A percentile compares a stretch with the other conserved stretches of the same genome.
Evolutionary conservation across 192 early-diverging fungal genomes (phyloP).

Genomic region (Rhizophagus clarus): DNA sequence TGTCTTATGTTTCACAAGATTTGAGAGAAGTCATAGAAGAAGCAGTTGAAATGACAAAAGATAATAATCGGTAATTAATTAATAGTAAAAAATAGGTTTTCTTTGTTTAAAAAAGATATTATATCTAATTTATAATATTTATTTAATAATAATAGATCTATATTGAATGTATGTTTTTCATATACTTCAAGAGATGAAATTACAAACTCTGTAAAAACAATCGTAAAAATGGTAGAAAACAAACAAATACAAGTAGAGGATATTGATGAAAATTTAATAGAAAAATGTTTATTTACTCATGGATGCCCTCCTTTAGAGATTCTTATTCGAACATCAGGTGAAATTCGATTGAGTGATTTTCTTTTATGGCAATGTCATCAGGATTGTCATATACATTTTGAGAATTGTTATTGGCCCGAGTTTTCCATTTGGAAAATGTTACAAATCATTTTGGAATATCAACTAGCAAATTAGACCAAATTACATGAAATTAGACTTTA

Average conservation of each 20-base stretch:
- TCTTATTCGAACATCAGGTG: slow-evolving; percentile 92
- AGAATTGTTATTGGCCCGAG: slow-evolving; percentile 92
- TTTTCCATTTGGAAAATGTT: slow-evolving; percentile 89
- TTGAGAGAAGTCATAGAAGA: slow-evolving; percentile 61
- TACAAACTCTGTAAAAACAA: slow-evolving; percentile 59
- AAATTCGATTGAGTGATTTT: slow-evolving; percentile 93
- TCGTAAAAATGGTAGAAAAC: slow-evolving; percentile 61
- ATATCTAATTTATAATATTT: neutral
- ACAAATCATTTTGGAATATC: slow-evolving; percentile 80
- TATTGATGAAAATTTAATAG: slow-evolving; percentile 61
- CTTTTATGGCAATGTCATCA: slow-evolving; percentile 83
- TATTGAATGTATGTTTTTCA: slow-evolving; percentile 89
- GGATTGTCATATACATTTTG: slow-evolving; percentile 82
- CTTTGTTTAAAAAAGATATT: no score
- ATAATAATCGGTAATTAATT: slow-evolving; percentile 56
- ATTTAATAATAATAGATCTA: slow-evolving; percentile 49
- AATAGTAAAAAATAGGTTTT: neutral
- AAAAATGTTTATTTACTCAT: slow-evolving; percentile 64
- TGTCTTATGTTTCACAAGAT: slow-evolving; percentile 64
- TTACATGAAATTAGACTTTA: no score
- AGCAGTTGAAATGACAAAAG: slow-evolving; percentile 66
- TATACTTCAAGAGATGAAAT: slow-evolving; percentile 96
- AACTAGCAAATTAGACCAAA: slow-evolving; percentile 43
- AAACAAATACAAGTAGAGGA: slow-evolving; percentile 56
- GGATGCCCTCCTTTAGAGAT: slow-evolving; percentile 79